phyloP scores from a whole-genome alignment of 1,139 yeast genomes.

The Nematodospora anomalae region DNA sequence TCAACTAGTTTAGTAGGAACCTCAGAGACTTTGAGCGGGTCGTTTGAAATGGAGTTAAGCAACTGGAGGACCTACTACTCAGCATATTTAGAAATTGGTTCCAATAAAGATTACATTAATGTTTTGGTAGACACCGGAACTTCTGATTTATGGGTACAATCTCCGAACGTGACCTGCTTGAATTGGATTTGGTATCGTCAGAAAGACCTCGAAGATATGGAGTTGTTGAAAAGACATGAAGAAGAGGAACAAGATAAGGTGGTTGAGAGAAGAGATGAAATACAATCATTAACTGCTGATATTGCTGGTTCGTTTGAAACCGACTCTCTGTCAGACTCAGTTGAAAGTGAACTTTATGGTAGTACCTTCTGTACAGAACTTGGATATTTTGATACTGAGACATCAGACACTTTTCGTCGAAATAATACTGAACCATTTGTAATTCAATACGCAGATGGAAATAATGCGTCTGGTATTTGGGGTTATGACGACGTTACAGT shows the following conservation, averaged over 20 bases:
- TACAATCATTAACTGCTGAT: background rate
- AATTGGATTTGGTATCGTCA: slow-evolving; percentile 2
- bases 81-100: slow-evolving; percentile 9
- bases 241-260: slow-evolving; percentile 13
- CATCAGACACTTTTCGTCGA: slow-evolving; percentile 29
- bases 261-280: background rate
- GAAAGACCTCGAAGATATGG: background rate
- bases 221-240: background rate
- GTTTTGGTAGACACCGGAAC: slow-evolving; percentile 36
- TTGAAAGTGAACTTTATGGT: slow-evolving; percentile 12
- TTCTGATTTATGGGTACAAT: slow-evolving; percentile 40
- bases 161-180: slow-evolving; percentile 30
- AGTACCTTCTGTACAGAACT: slow-evolving; percentile 28
- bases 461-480: slow-evolving; percentile 61
- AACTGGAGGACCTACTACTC: slow-evolving; percentile 36
- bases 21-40: no score
- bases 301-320: slow-evolving; percentile 9
- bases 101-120: slow-evolving; percentile 25
- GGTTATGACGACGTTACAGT: slow-evolving; percentile 45
- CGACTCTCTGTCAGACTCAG: slow-evolving; percentile 3
- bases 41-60: slow-evolving; percentile 36
- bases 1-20: no score
- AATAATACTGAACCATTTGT: slow-evolving; percentile 35
- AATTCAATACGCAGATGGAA: slow-evolving; percentile 62
- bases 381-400: slow-evolving; percentile 40